Conservation (phyloP, 2,329 filamentous ascomycete species). For the Colletotrichum sansevieriae region DNA sequence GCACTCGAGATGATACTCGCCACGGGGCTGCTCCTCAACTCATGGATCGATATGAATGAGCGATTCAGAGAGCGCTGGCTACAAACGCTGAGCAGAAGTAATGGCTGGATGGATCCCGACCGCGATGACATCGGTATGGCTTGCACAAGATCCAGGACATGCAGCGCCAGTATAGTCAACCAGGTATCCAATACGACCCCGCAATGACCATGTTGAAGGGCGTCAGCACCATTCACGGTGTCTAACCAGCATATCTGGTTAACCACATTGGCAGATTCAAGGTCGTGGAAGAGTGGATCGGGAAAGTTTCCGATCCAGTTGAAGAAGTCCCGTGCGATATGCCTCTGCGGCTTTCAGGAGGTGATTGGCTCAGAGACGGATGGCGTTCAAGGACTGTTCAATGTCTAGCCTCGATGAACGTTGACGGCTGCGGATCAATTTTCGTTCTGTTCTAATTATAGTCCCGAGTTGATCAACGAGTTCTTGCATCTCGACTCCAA, state of each 20-base stretch:
- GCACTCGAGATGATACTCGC: conserved; percentile 40
- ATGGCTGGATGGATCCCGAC: conserved; percentile 59
- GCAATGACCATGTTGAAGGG: not conserved
- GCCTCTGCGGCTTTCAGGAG: conserved; percentile 47
- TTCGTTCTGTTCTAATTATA: conserved; percentile 45
- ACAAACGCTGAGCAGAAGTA: conserved; percentile 58
- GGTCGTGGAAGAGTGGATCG: conserved; percentile 51
- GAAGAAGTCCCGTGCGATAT: conserved; percentile 46
- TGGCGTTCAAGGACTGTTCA: conserved; percentile 44
- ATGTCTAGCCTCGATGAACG: conserved; percentile 46
- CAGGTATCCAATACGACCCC: conserved; percentile 49
- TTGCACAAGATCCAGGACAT: conserved; percentile 57
- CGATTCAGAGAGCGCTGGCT: conserved; percentile 54
- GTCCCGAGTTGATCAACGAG: conserved; percentile 46
- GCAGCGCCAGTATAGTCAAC: conserved; percentile 58
- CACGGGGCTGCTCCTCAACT: not conserved
- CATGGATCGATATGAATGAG: not conserved
- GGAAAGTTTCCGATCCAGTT: conserved; percentile 54
- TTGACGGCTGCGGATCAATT: conserved; percentile 43
- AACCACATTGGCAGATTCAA: conserved; percentile 14
- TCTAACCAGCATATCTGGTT: conserved; percentile 20
- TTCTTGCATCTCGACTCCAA: conserved; percentile 43
- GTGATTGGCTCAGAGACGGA: conserved; percentile 44
- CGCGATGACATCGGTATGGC: conserved; percentile 58
- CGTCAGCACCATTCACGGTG: conserved; percentile 18